Conservation (phyloP, 176 grass and related monocot genomes). For the Phoenix dactylifera region DNA sequence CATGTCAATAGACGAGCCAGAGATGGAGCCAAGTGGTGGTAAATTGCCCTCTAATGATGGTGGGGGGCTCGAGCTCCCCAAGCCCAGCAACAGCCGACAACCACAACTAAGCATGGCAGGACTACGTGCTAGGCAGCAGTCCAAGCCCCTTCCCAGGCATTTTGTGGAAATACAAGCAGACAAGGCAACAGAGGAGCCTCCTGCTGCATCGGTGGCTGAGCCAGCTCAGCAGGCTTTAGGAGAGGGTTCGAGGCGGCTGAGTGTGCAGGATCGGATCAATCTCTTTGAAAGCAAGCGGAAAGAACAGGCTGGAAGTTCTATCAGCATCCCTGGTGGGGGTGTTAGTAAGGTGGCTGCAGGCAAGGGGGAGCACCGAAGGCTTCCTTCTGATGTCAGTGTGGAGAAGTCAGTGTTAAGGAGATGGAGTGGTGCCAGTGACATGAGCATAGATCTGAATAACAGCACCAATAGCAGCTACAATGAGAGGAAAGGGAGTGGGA, state of each 20-base stretch:
- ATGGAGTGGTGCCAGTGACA: slow-evolving; percentile 90
- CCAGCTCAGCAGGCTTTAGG: slow-evolving; percentile 11
- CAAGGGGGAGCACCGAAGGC: slow-evolving; percentile 77
- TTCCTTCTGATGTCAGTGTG: slow-evolving; percentile 74
- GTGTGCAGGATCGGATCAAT: slow-evolving; percentile 94
- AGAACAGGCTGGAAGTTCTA: slow-evolving; percentile 69
- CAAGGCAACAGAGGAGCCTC: slow-evolving; percentile 36
- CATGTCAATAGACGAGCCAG: slow-evolving; percentile 89
- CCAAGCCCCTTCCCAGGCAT: background rate
- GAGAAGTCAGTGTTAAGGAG: slow-evolving; percentile 79
- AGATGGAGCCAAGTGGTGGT: slow-evolving; percentile 17
- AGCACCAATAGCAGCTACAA: slow-evolving; percentile 40
- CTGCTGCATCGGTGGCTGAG: slow-evolving; percentile 4
- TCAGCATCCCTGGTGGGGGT: slow-evolving; percentile 35
- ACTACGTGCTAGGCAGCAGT: slow-evolving; percentile 4
- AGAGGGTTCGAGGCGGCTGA: slow-evolving; percentile 52
- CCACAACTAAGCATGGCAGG: background rate
- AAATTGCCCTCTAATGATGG: slow-evolving; percentile 17
- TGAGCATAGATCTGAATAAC: slow-evolving; percentile 86
- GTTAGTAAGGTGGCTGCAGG: slow-evolving; percentile 41
- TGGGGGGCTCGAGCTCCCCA: slow-evolving; percentile 21
- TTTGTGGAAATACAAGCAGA: slow-evolving; percentile 13
- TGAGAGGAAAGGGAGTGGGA: slow-evolving; percentile 64
- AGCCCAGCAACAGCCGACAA: slow-evolving; percentile 33
- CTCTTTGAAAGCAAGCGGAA: slow-evolving; percentile 88